A percentile compares a stretch with the other conserved stretches of the same genome.
These are phyloP conservation scores for Teratosphaeria pseudoeucalypti DNA, from an alignment of 2,329 filamentous ascomycete genomes.

Conservation along the genomic window DNA sequence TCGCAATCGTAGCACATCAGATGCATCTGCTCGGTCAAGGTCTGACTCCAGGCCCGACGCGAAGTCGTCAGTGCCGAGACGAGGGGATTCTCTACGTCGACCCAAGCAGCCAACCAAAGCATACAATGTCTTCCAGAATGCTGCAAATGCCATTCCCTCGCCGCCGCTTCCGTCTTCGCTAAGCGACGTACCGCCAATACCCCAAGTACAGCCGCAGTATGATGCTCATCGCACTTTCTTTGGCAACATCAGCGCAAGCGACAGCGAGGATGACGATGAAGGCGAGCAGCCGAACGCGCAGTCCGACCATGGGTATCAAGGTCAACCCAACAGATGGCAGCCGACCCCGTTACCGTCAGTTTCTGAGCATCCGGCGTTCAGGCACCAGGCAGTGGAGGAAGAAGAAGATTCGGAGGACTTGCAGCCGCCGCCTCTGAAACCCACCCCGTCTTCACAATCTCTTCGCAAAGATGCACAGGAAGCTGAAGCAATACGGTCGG, in stretches of 20 bases:
- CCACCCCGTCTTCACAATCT: slow-evolving; percentile 8
- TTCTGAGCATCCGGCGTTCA: slow-evolving; percentile 26
- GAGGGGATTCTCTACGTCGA: slow-evolving; percentile 2
- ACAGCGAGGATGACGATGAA: slow-evolving; percentile 30
- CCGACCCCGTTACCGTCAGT: slow-evolving; percentile 22
- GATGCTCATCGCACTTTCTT: slow-evolving; percentile 29
- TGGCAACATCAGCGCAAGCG: slow-evolving; percentile 28
- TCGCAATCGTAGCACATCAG: slow-evolving; percentile 10
- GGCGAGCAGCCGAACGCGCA: slow-evolving; percentile 9
- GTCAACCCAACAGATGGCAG: slow-evolving; percentile 20
- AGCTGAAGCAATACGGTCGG: slow-evolving; percentile 1
- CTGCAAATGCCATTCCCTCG: slow-evolving; percentile 30
- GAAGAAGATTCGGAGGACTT: slow-evolving; percentile 22
- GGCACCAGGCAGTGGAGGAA: slow-evolving; percentile 4
- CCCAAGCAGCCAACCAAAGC: slow-evolving; percentile 23
- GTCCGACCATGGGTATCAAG: slow-evolving; percentile 16
- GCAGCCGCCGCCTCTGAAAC: slow-evolving; percentile 6
- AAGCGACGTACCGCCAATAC: slow-evolving; percentile 9
- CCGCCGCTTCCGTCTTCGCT: slow-evolving; percentile 5
- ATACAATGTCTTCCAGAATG: slow-evolving; percentile 38
- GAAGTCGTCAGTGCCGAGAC: background rate
- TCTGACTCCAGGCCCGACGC: slow-evolving; percentile 7
- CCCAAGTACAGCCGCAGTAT: slow-evolving; percentile 4
- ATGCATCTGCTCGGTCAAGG: slow-evolving; percentile 15
- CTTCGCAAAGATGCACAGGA: slow-evolving; percentile 11